These are phyloP conservation scores for Diutina rugosa DNA, from an alignment of 1,139 yeast species.

Conservation along the genomic window DNA sequence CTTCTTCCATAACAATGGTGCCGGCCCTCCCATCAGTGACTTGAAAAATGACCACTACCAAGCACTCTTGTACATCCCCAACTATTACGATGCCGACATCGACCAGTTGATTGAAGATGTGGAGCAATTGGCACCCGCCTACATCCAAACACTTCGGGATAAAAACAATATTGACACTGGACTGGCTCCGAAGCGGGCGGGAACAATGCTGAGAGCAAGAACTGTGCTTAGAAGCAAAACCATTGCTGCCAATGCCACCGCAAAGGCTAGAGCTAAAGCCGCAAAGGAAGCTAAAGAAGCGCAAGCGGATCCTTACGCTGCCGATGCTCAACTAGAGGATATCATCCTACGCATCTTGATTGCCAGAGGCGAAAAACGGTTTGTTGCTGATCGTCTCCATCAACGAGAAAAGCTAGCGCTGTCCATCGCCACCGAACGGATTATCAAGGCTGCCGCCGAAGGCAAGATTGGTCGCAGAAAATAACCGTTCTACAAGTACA, in stretches of 20 bases:
- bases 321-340: constrained; percentile 50
- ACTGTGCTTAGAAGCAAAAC: constrained; percentile 36
- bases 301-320: constrained; percentile 40
- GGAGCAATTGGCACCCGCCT: constrained; percentile 43
- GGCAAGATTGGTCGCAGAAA: constrained; percentile 9
- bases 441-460: constrained; percentile 33
- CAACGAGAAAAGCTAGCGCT: constrained; percentile 53
- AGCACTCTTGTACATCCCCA: constrained; percentile 50
- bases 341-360: constrained; percentile 49
- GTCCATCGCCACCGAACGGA: constrained; percentile 49
- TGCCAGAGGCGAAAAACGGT: constrained; percentile 27
- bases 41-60: constrained; percentile 56
- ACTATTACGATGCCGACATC: constrained; percentile 48
- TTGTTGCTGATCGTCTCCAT: constrained; percentile 41
- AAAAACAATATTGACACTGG: constrained; percentile 17
- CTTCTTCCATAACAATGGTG: constrained; percentile 73
- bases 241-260: constrained; percentile 62
- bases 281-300: constrained; percentile 38
- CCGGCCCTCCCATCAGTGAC: constrained; percentile 63
- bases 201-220: constrained; percentile 1
- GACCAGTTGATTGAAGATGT: constrained; percentile 43
- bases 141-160: constrained; percentile 33
- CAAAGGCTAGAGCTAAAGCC: constrained; percentile 42
- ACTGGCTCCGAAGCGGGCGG: neutral
- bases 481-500: no score